Evolutionary conservation across 2,329 filamentous ascomycete genomes (phyloP), one percentile per base, ranked within the genome.

Genomic region (Aspergillus sp.): DNA sequence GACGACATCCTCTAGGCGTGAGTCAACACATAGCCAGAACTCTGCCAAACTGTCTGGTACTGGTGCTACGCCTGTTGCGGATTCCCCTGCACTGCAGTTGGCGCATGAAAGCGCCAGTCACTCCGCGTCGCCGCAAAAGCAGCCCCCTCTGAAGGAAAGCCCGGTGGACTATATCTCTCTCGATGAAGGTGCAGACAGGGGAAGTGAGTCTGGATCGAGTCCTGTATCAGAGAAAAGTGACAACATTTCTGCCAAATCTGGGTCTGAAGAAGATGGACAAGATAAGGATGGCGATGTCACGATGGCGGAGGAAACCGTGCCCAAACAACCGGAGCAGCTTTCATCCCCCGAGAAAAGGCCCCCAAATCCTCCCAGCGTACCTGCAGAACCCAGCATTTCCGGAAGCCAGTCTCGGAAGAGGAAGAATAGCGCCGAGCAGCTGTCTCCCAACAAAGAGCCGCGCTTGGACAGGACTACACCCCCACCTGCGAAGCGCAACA

Each of bases 361-460:
- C 9, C n/a, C 23, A 46, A 45, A 11, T 17, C n/a, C 45, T 22
- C 43, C 45, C 22, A 30, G 31, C 46, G 43, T 38, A 48, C 43
- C 41, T 19, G 19, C 31, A 23, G 25, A 43, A 38, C n/a, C 17
- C 28, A 31, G 13, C 13, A 31, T n/a, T 13, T 22, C 17, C 25
- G 52, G 57, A 6, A 46, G 22, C 48, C 51, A 31, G n/a, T 66
- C 62, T 19, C 68, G 66, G 28, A 74, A 74, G 63, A 67, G 72
- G 30, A 74, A 72, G 57, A 66, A 66, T 46, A 70, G 69, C 47
- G n/a, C 34, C 2, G 70, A 69, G 13, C 45, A 62, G 8, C 31
- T 62, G 1, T 47, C 53, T 4, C 64, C 70, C 1, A 69, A 67
- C 38, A 74, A 73, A 43, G 67, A 72, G 51, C 65, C 68, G 55